Evolutionary conservation across 495 filamentous ascomycete species (phyloP), one percentile per base, ranked within the genome.

Genomic region (Talaromyces proteolyticus): DNA sequence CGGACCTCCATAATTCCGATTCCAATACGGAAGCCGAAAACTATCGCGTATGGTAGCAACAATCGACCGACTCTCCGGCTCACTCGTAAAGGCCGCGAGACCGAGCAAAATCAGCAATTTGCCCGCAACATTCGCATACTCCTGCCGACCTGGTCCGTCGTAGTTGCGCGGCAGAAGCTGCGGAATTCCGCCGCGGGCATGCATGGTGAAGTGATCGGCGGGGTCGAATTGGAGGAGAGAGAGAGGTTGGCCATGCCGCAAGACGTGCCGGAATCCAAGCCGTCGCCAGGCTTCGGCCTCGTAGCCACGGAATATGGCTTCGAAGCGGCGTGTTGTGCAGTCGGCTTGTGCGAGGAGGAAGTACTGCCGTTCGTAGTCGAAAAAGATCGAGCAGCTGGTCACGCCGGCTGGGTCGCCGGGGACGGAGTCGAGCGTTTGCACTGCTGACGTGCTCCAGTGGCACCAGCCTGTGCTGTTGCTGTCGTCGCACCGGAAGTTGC

Each of bases 41-140:
- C 50, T 6, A 1, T 21, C 5, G 10, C 19, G 3, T 44, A 43
- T 18, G 44, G 20, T 1, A 0, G 1, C 2, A 29, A 6, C 6
- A 56, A 39, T n/a, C n/a, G 2, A 20, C 8, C 4, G 5, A n/a
- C 49, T 44, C 11, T 19, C 39, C 12, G 51, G 47, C 6, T 47
- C 45, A 17, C 45, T 34, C 29, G 60, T 53, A 42, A 58, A 63
- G 3, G 53, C 58, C 8, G 58, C 52, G 7, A 63, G 50, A 3
- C 47, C 55, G 16, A 61, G 22, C 8, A 63, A 44, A 0, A 63
- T 12, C 6, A 58, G 21, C 3, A 63, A 39, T 6, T 42, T 24
- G n/a, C 60, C 58, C 4, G 51, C 53, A 0, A 63, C 41, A 12
- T 55, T 55, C 1, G 37, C 50, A 36, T 11, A 18, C 39, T 18